Base-by-base conservation (phyloP, 179 eudicot species). In the Carnegiea gigantea region DNA sequence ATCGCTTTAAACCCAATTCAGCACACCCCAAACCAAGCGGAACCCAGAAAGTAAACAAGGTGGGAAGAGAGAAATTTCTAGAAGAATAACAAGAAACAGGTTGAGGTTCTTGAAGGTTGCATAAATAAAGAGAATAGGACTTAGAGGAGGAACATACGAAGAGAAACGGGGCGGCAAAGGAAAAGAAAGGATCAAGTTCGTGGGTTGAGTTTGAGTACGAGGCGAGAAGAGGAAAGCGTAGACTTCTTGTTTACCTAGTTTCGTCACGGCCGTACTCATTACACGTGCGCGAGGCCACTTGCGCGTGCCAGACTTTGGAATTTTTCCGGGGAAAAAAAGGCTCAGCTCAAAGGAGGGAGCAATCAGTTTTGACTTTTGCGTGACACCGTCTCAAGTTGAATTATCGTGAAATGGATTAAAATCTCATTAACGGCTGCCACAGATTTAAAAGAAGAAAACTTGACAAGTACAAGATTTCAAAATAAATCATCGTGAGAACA, bases 91-190 rank as follows among this genome's bases (percentile, higher is more conserved):
- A 51, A 4, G 18, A 64, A 44, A 40, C 1, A 4, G 9, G 44
- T 13, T 21, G 24, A 43, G 23, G 24, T 46, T 40, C 18, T 40
- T 21, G 13, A 43, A 43, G 20, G 36, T 2, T 11, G 53, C 44
- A 40, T 40, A 40, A 6, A 73, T 44, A 73, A 24, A 73, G 28
- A 20, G 1, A 72, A 72, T 38, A 20, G 14, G 1, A 40, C 43
- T 68, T 10, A 67, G 48, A 4, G 70, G 15, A 48, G 40, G 17
- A 48, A 38, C 12, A 46, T 30, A 49, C 30, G 64, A 26, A 64
- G 5, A 20, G 73, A 82, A 77, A 82, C 73, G 81, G 78, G 81
- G 77, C 20, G 43, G 77, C 72, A 73, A 82, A 82, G 84, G 64
- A 62, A 77, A 28, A 77, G 76, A 13, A 21, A 24, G 11, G 76